Evolutionary conservation across 345 rosid species (phyloP), one percentile per base, ranked within the genome.

Genomic region (Syzygium aqueum): DNA sequence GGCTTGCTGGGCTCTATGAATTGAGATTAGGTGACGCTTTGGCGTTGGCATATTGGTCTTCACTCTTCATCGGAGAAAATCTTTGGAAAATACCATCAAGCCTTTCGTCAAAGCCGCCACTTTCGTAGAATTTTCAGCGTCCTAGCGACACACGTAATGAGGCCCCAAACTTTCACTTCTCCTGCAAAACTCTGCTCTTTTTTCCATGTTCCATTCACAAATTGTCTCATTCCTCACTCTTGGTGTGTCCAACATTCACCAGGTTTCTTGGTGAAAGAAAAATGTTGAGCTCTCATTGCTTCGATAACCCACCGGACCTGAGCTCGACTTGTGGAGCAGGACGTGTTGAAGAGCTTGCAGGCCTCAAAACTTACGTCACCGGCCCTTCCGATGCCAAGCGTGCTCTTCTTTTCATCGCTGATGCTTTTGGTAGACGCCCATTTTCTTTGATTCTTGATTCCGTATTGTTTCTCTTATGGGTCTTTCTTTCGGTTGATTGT

Each of bases 281-380:
- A 53, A 95, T 94, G 99, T 92, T 94, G 28, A 94, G 94, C 61
- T 92, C 95, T 86, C 94, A 96, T 92, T 96, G 99, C 92, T 93
- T 95, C 30, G 89, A 89, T 85, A 94, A 94, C 91, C 98, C 99
- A 65, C 98, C 97, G 78, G 89, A 85, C 53, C 87, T 90, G 15
- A 89, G 91, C 88, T 91, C 95, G n/a, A 86, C 43, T 46, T 77
- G 91, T 30, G 98, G 98, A 52, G 90, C 88, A 30, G 98, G 99
- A 10, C 90, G 91, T 28, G 95, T 93, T 5, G 92, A 95, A 89
- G 88, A 93, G 67, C 84, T 96, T 5, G 97, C 92, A 37, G 97
- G 96, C 61, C 94, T 97, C 84, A 89, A 92, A 50, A 90, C 93
- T 13, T 96, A 96, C 89, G 90, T 95, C 90, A 84, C 94, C 10